Evolutionary conservation across 2,329 filamentous ascomycete species (phyloP).

Genomic region (Fusarium graminum): DNA sequence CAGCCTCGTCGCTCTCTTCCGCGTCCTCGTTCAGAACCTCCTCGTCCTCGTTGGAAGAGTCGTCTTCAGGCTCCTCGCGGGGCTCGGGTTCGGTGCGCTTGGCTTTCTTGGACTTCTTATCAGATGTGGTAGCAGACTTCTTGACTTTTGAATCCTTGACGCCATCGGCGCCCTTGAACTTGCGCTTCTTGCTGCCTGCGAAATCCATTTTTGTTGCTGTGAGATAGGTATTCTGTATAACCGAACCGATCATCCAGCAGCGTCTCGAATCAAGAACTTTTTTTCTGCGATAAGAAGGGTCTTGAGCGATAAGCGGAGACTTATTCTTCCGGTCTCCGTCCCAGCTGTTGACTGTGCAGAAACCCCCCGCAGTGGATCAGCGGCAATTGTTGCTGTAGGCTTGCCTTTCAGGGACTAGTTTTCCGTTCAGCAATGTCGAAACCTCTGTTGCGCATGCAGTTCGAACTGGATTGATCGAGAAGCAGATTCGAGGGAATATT

Average conservation of each 20-base stretch:
- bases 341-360: constrained; percentile 3
- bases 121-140: constrained; percentile 43
- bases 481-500: neutral
- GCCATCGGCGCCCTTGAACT: constrained; percentile 55
- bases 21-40: constrained; percentile 48
- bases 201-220: constrained; percentile 52
- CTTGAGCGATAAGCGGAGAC: constrained; percentile 40
- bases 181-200: constrained; percentile 60
- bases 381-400: constrained; percentile 39
- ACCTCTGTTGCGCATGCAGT: constrained; percentile 8
- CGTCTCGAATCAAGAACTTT: constrained; percentile 42
- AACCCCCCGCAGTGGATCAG: constrained; percentile 41
- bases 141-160: constrained; percentile 46
- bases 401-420: constrained; percentile 36
- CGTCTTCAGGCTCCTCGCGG: constrained; percentile 45
- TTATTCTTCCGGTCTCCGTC: constrained; percentile 33
- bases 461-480: constrained; percentile 17
- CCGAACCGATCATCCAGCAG: constrained; percentile 25
- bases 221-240: constrained; percentile 23
- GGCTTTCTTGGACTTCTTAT: constrained; percentile 59
- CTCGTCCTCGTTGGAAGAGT: constrained; percentile 48
- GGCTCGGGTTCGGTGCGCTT: constrained; percentile 54
- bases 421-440: neutral
- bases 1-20: constrained; percentile 48
- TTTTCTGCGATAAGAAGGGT: constrained; percentile 49